Base-by-base conservation (phyloP, 495 filamentous ascomycete species). In the Annulohypoxylon stygium region DNA sequence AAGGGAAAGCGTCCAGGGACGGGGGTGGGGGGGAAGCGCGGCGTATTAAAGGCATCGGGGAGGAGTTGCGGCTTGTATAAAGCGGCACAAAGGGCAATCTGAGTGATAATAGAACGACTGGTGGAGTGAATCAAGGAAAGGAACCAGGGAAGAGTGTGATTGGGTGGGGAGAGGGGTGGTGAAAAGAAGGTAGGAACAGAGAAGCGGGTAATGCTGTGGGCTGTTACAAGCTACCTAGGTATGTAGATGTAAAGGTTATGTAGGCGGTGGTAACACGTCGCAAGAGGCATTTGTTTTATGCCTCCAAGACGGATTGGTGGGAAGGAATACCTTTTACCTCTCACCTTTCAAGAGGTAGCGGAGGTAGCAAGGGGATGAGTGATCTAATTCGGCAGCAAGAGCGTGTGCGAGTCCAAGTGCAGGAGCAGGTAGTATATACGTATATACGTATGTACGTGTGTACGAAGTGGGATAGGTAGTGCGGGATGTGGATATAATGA, bases 231-330 rank as follows among this genome's bases (percentile, higher is more conserved):
- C 66, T 68, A 70, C 20, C 20, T 51, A 51, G 20, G 48, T 26
- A 51, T 20, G 48, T 26, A 51, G 48, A 20, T 20, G 48, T 51
- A 51, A 74, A 74, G 33, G 50, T 58, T 61, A 76, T 75, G 75
- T 64, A 79, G 74, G 76, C 61, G 73, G 78, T 65, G 73, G 79
- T 81, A 79, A 78, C 80, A 83, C 80, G 76, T 81, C 78, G 81
- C 73, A 74, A 74, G 80, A 82, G 76, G 79, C 78, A 82, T 74
- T 76, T 75, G 63, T 73, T 73, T 74, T 61, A 69, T 67, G 75
- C 72, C 68, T 72, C 64, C 14, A 36, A 55, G 64, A 70, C 64
- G 51, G 67, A 70, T 59, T 74, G 63, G 67, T 62, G 36, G 72
- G 58, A 64, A 61, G 59, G 58, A 63, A 65, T 67, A 67, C 62